Conservation (phyloP, 1,139 yeast genomes). For the Taphrina communis region DNA sequence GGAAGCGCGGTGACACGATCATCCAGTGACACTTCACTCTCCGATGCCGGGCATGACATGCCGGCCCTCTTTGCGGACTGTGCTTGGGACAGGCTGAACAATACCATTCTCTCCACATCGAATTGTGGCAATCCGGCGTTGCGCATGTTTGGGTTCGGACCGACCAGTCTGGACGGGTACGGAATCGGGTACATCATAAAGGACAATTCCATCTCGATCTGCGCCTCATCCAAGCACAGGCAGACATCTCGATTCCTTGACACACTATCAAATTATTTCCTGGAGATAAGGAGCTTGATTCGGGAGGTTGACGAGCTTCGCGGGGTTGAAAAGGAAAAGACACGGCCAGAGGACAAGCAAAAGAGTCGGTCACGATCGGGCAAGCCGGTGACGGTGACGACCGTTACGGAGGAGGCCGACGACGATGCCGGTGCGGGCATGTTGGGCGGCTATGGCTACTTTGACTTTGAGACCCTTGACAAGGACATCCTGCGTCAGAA, state of each 20-base stretch:
- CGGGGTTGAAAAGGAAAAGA: slow-evolving; percentile 31
- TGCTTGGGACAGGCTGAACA: slow-evolving; percentile 75
- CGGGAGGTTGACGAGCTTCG: slow-evolving; percentile 53
- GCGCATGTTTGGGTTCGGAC: slow-evolving; percentile 89
- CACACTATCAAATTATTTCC: slow-evolving; percentile 70
- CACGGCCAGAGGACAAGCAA: slow-evolving; percentile 44
- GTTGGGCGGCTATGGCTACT: slow-evolving; percentile 81
- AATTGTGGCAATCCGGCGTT: slow-evolving; percentile 86
- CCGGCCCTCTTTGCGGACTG: slow-evolving; percentile 77
- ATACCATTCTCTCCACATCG: slow-evolving; percentile 68
- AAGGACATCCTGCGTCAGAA: slow-evolving; percentile 33
- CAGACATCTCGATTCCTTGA: slow-evolving; percentile 84
- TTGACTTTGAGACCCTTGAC: slow-evolving; percentile 70
- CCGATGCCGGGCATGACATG: slow-evolving; percentile 51
- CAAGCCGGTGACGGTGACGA: slow-evolving; percentile 20
- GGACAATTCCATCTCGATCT: slow-evolving; percentile 79
- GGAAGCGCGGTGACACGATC: slow-evolving; percentile 43
- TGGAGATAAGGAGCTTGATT: slow-evolving; percentile 66
- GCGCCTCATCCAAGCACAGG: slow-evolving; percentile 88
- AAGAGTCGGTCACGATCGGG: slow-evolving; percentile 42
- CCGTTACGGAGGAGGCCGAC: slow-evolving; percentile 44
- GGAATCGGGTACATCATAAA: slow-evolving; percentile 91
- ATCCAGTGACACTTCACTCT: slow-evolving; percentile 46
- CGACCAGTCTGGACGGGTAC: slow-evolving; percentile 86
- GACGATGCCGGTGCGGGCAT: slow-evolving; percentile 57